Percentiles rank a stretch among this genome's conserved stretches.
Conservation (phyloP, 106 monocot species). For the Platanthera zijinensis region DNA sequence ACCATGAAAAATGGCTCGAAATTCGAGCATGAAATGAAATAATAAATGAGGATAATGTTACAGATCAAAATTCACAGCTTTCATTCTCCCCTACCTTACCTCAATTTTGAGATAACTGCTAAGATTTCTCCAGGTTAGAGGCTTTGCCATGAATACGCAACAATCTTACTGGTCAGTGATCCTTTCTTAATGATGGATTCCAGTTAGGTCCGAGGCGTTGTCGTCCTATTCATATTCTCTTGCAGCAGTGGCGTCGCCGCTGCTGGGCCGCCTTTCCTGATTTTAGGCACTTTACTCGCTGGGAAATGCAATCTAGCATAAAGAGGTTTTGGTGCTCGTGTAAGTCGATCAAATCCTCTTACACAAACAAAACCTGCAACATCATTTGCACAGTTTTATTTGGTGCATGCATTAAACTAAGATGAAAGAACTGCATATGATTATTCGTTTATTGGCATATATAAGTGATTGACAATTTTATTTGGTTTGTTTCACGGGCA, state of each 20-base stretch:
- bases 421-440: neutral
- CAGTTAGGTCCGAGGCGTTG: neutral
- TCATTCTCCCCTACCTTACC: neutral
- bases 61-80: slow-evolving; percentile 8
- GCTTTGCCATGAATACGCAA: slow-evolving; percentile 3
- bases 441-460: too few relatives aligned
- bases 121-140: slow-evolving; percentile 8
- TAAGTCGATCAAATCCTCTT: slow-evolving; percentile 21
- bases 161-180: slow-evolving; percentile 7
- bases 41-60: slow-evolving; percentile 8
- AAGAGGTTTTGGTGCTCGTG: slow-evolving; percentile 19
- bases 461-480: too few relatives aligned
- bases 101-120: neutral
- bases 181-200: slow-evolving; percentile 7
- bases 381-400: slow-evolving; percentile 1
- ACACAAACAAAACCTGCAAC: slow-evolving; percentile 22
- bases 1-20: slow-evolving; percentile 12
- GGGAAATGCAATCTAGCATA: slow-evolving; percentile 24
- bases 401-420: neutral
- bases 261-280: neutral
- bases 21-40: slow-evolving; percentile 11
- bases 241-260: neutral
- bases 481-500: too few relatives aligned
- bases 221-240: neutral
- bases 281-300: slow-evolving; percentile 12